A percentile compares a stretch with the other conserved stretches of the same genome.
Evolutionary conservation across 83 land plant genomes (phyloP).

Genomic region (Picea mariana): DNA sequence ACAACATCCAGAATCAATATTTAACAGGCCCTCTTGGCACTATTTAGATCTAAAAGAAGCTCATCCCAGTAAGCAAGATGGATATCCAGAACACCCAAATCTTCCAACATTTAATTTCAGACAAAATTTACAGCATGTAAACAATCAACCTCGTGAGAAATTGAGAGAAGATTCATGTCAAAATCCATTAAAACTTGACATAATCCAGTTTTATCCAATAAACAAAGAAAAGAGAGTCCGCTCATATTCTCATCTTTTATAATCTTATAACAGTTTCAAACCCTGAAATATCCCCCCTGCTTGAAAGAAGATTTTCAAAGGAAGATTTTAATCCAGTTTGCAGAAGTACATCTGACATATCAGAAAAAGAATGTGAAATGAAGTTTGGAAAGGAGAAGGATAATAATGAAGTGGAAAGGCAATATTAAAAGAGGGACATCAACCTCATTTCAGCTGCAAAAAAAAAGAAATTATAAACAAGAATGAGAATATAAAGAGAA

Average conservation of each 20-base stretch:
- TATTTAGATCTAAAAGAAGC: background rate
- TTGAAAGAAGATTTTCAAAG: background rate
- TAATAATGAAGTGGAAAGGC: constrained; percentile 1
- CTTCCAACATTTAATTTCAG: background rate
- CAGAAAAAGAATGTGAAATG: background rate
- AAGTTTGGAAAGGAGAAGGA: background rate
- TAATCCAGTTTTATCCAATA: no score
- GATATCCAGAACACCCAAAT: background rate
- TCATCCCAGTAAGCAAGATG: background rate
- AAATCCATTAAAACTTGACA: background rate
- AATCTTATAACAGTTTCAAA: background rate
- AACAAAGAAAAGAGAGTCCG: constrained; percentile 2
- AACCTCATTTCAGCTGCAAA: background rate
- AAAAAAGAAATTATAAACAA: constrained; percentile 4
- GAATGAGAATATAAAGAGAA: background rate
- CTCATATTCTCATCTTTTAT: background rate
- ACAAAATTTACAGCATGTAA: background rate
- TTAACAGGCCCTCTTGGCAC: background rate
- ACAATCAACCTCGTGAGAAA: background rate
- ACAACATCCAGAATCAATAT: background rate
- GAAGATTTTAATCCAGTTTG: background rate
- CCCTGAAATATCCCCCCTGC: background rate
- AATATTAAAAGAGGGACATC: constrained; percentile 1
- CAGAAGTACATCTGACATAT: constrained; percentile 10
- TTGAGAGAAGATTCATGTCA: background rate